These are phyloP conservation scores for Dendrobium chrysotoxum DNA, from an alignment of 106 monocot species.

Conservation along the genomic window DNA sequence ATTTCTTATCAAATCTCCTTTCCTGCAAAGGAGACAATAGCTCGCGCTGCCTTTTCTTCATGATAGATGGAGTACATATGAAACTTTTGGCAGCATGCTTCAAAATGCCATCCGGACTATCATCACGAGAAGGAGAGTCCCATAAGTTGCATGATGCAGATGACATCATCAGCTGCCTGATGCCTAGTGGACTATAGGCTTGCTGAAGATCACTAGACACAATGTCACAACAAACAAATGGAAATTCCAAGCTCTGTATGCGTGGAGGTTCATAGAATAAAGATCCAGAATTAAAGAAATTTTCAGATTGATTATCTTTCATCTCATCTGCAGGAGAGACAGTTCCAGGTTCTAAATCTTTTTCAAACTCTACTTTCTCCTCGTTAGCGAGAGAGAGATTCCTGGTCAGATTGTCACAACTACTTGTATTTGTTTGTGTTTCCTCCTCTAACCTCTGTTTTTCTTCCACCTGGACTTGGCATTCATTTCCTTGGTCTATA, in stretches of 20 bases:
- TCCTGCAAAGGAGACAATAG: constrained; percentile 71
- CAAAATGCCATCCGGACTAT: constrained; percentile 49
- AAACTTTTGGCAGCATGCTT: constrained; percentile 80
- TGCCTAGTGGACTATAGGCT: constrained; percentile 90
- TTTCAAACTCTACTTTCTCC: not conserved
- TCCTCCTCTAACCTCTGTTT: constrained; percentile 7
- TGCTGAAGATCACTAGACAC: constrained; percentile 64
- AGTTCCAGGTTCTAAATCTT: constrained; percentile 9
- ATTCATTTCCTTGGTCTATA: constrained; percentile 16
- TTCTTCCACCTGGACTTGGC: constrained; percentile 10
- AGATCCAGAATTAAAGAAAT: constrained; percentile 26
- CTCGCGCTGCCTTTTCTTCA: constrained; percentile 84
- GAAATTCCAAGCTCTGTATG: constrained; percentile 75
- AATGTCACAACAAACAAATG: constrained; percentile 92
- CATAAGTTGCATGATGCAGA: constrained; percentile 50
- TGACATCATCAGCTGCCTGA: constrained; percentile 77
- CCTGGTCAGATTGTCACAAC: not conserved
- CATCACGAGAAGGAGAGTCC: constrained; percentile 64
- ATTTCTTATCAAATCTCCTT: constrained; percentile 44
- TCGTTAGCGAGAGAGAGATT: not conserved
- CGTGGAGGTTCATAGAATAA: constrained; percentile 87
- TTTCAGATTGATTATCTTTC: constrained; percentile 10
- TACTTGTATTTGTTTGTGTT: not conserved
- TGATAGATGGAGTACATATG: constrained; percentile 65
- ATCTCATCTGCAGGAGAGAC: constrained; percentile 22